Conservation (phyloP, 2,329 filamentous ascomycete species). For the Exophiala phaeomuriformis region DNA sequence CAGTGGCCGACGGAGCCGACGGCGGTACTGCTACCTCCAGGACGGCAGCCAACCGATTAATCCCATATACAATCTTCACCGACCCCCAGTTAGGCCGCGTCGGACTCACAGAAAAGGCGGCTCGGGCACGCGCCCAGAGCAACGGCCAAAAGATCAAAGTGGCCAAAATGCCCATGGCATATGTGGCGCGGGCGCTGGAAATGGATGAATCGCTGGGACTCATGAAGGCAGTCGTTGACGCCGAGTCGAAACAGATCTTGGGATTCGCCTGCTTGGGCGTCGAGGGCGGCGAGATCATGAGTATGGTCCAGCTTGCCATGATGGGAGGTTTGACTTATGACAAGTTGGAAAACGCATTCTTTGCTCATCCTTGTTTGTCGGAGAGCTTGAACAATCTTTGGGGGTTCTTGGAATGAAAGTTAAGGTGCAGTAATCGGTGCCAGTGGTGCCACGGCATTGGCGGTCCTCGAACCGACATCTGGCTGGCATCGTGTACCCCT, state of each 20-base stretch:
- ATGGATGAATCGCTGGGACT: conserved; percentile 47
- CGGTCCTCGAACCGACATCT: too few relatives aligned
- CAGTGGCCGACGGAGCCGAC: not conserved
- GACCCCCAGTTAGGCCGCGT: conserved; percentile 50
- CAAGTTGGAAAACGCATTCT: conserved; percentile 43
- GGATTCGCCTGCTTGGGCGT: conserved; percentile 48
- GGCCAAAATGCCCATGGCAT: conserved; percentile 47
- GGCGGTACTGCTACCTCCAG: not conserved
- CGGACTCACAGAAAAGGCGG: conserved; percentile 42
- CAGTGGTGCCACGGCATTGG: too few relatives aligned
- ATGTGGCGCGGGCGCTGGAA: conserved; percentile 46
- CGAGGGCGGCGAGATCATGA: conserved; percentile 50
- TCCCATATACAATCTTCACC: conserved; percentile 48
- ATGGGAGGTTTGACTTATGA: conserved; percentile 43
- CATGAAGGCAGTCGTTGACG: conserved; percentile 48
- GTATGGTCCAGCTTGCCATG: conserved; percentile 48
- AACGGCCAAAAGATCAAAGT: conserved; percentile 32
- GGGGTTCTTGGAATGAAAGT: conserved; percentile 33
- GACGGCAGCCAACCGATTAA: conserved; percentile 28
- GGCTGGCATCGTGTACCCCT: too few relatives aligned
- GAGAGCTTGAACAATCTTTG: conserved; percentile 49
- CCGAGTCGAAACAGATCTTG: conserved; percentile 44
- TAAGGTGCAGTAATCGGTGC: too few relatives aligned
- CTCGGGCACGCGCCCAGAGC: conserved; percentile 16
- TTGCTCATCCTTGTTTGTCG: conserved; percentile 46